phyloP scores from a whole-genome alignment of 2,329 filamentous ascomycete genomes.

The Penicillium sp. region DNA sequence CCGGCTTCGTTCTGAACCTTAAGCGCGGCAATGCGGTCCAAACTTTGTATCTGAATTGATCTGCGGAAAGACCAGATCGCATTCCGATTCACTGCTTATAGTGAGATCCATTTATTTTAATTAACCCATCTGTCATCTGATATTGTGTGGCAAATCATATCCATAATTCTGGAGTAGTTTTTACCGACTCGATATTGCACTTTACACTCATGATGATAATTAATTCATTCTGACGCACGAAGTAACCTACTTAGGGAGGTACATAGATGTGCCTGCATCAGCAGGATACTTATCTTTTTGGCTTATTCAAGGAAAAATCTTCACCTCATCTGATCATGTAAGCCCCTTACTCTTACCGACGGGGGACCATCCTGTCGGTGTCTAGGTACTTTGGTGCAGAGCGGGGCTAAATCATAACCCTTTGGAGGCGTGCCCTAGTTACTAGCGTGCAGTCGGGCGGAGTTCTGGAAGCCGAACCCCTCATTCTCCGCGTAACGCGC shows the following conservation, averaged over 20 bases:
- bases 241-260: constrained; percentile 1
- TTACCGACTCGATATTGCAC: background rate
- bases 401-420: constrained; percentile 10
- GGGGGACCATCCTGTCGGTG: background rate
- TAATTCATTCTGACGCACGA: background rate
- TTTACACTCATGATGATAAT: background rate
- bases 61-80: background rate
- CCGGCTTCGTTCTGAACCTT: constrained; percentile 2
- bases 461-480: constrained; percentile 6
- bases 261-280: constrained; percentile 11
- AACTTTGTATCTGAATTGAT: background rate
- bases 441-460: background rate
- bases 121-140: background rate
- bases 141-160: background rate
- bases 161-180: background rate
- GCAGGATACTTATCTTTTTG: background rate
- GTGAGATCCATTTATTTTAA: background rate
- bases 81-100: background rate
- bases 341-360: background rate
- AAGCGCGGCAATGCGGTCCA: constrained; percentile 1
- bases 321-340: constrained; percentile 1
- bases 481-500: constrained; percentile 2
- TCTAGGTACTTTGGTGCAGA: constrained; percentile 6
- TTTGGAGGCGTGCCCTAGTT: background rate
- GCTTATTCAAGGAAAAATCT: background rate